Evolutionary conservation across 1,139 yeast species (phyloP), one percentile per base, ranked within the genome.

Genomic region (Yamadazyma sp.): DNA sequence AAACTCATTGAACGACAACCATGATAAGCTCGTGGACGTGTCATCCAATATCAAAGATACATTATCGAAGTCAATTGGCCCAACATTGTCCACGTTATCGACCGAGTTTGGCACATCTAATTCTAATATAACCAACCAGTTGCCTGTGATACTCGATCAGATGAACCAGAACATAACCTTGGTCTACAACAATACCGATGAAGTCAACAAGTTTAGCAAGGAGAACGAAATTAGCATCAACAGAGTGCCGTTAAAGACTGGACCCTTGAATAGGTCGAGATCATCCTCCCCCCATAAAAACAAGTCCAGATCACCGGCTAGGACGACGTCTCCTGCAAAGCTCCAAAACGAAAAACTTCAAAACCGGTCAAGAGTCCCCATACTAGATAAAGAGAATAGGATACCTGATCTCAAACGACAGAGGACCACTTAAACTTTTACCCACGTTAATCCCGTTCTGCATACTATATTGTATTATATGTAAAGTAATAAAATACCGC

Each of bases 391-490:
- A 29, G 53, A 50, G 27, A 50, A 47, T 32, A 13, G 22, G 10
- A 18, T 34, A 8, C 46, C 43, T 11, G 47, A 43, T 10, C 31
- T 39, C 12, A 53, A 53, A 33, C 45, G 45, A 31, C 44, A 51
- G 41, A 45, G 48, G 39, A 13, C 51, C 13, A 33, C 41, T n/a
- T 46, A 45, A 30, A 7, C 7, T 17, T 12, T 12, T 25, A 23
- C 15, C 15, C 15, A 5, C 9, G 5, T 16, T 32, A n/a, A 13
- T 31, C 5, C 34, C 37, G 33, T 33, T 29, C 20, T 33, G 36
- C 26, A 29, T 38, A 37, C 21, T 35, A 34, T 22, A 20, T 11
- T 27, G 29, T 27, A 27, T 8, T 7, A 4, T 27, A 27, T 9
- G n/a, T 15, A 27, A 27, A 15, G 12, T 11, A 27, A 25, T 4